Base-by-base conservation (phyloP, 768 basidiomycete species). In the Russula abietina region DNA sequence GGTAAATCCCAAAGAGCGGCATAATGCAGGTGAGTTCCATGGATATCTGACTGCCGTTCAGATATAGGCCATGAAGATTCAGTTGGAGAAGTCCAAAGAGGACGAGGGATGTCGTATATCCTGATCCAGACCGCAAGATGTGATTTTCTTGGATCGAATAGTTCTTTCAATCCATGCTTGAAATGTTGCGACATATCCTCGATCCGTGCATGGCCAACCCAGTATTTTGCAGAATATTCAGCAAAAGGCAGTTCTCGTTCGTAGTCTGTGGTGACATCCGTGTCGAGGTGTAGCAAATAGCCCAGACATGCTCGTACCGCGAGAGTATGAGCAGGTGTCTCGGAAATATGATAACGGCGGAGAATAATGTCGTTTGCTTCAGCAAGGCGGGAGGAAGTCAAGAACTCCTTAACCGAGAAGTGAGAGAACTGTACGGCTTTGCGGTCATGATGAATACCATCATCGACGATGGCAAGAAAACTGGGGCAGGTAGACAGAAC, bases 21-120 rank as follows among this genome's bases (percentile, higher is more conserved):
- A 52, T 52, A 52, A 36, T 52, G 51, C 51, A 52, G 33, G 3
- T 32, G 30, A 8, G 30, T 32, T 26, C 30, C 50, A 0, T 1
- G 16, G 30, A 8, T 30, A 6, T 75, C 92, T 28, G 94, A 97
- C 0, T 94, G 93, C 0, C 67, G 94, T 39, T 89, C 97, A 41
- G 86, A 93, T 0, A n/a, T 87, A 2, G 11, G 33, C 1, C 8
- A 32, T 32, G 11, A 33, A 33, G 4, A n/a, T n/a, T n/a, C n/a
- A n/a, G n/a, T n/a, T n/a, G n/a, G n/a, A n/a, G n/a, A n/a, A n/a
- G n/a, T n/a, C n/a, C n/a, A n/a, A n/a, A n/a, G 4, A 33, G 1
- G 36, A 12, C 36, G 9, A 10, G 43, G 45, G n/a, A n/a, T n/a
- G n/a, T 46, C 22, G 3, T 4, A 4, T 22, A 46, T 46, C 45